Conservation (phyloP, 257 asterid genomes). For the Vinca minor region DNA sequence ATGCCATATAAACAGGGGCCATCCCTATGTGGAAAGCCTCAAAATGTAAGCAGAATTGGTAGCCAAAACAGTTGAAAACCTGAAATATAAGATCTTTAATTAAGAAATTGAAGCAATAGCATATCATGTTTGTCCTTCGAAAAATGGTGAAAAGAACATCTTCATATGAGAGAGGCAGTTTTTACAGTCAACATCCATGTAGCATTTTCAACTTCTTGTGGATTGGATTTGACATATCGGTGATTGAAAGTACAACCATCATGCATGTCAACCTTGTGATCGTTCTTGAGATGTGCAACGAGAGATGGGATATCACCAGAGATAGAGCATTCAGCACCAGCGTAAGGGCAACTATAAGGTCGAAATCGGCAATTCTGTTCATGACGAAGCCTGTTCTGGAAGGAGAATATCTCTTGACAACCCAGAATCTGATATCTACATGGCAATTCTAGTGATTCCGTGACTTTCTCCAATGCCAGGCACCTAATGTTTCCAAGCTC, state of each 20-base stretch:
- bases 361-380: conserved; percentile 33
- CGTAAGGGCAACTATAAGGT: conserved; percentile 35
- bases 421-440: conserved; percentile 31
- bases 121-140: no score
- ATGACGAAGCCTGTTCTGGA: conserved; percentile 30
- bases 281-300: conserved; percentile 28
- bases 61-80: conserved; percentile 39
- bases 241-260: conserved; percentile 37
- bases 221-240: conserved; percentile 38
- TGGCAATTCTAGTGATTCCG: conserved; percentile 37
- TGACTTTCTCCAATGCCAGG: conserved; percentile 37
- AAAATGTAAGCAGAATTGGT: conserved; percentile 32
- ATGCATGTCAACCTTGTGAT: conserved; percentile 43
- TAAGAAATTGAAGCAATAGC: no score
- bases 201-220: conserved; percentile 35
- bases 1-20: conserved; percentile 37
- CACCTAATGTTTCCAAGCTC: conserved; percentile 46
- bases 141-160: background rate
- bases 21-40: conserved; percentile 30
- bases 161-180: background rate
- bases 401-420: conserved; percentile 32
- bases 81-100: no score
- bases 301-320: conserved; percentile 31
- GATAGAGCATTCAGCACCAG: conserved; percentile 34
- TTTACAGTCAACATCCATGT: conserved; percentile 42